Evolutionary conservation across 306 rosid genomes (phyloP), one percentile per base, ranked within the genome.

Genomic region (Vigna radiata): DNA sequence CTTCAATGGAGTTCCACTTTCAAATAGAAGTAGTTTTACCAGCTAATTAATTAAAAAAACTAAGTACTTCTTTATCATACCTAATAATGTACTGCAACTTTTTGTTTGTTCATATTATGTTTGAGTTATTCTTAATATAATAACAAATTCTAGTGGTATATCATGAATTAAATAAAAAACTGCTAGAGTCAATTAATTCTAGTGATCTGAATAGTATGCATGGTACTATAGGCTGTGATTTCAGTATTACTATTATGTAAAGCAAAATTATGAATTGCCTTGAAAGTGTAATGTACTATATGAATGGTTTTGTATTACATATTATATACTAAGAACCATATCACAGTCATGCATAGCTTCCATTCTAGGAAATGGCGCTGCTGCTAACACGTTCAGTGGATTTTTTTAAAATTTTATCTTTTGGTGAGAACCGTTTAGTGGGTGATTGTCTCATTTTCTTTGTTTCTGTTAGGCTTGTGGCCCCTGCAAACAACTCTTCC

Each of bases 311-410:
- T 56, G 0, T 23, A 11, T 56, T 56, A 11, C 62, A 56, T 56
- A n/a, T n/a, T n/a, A n/a, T n/a, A n/a, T n/a, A n/a, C n/a, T n/a
- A n/a, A n/a, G n/a, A n/a, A n/a, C n/a, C n/a, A n/a, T n/a, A 56
- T 56, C 16, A 56, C 1, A 7, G 16, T 8, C 37, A 16, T 62
- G 21, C 68, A 31, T 62, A 4, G 21, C 46, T 33, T 11, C 21
- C 68, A 33, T n/a, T 62, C 68, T 31, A 33, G 23, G 46, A 62
- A 63, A 63, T 36, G 27, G 27, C 16, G 8, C 9, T 62, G 69
- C 49, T 31, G 21, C 68, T n/a, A 33, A 46, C 44, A 1, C 13
- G 44, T 60, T 56, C 36, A 56, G 21, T 56, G 36, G 47, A 10
- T 2, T 43, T 41, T 41, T 43, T 43, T 10, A 0, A 0, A 33